A percentile compares a stretch with the other conserved stretches of the same genome.
Conservation (phyloP, 306 rosid species). For the Phaseolus lunatus region DNA sequence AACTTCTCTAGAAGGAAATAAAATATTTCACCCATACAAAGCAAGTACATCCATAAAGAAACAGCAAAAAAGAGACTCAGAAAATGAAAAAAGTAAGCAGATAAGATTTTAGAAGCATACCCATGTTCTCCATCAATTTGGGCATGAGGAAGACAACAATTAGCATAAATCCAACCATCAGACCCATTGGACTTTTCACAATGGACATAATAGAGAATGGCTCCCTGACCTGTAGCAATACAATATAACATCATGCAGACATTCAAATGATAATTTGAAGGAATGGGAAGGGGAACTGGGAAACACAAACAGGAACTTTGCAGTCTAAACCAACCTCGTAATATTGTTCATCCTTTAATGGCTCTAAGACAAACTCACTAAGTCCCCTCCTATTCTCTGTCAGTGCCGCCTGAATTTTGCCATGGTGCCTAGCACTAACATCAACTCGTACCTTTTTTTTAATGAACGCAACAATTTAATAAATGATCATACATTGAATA, state of each 20-base stretch:
- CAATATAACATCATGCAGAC: constrained; percentile 44
- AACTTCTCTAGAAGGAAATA: constrained; percentile 32
- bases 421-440: constrained; percentile 97
- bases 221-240: constrained; percentile 76
- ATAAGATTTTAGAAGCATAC: constrained; percentile 54
- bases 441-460: constrained; percentile 89
- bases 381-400: constrained; percentile 91
- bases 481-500: constrained; percentile 20
- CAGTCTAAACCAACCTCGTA: constrained; percentile 73
- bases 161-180: constrained; percentile 99
- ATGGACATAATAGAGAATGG: constrained; percentile 86
- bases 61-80: constrained; percentile 25
- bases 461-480: constrained; percentile 19
- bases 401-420: constrained; percentile 95
- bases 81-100: constrained; percentile 18
- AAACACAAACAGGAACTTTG: neutral
- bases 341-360: constrained; percentile 80
- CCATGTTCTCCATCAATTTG: constrained; percentile 94
- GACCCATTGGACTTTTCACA: constrained; percentile 98
- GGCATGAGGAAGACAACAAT: constrained; percentile 95
- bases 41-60: constrained; percentile 25
- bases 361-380: constrained; percentile 84
- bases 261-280: constrained; percentile 36
- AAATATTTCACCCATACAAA: constrained; percentile 29
- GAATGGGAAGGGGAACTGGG: neutral